phyloP scores from a whole-genome alignment of 2,329 filamentous ascomycete genomes.

The Emmonsia crescens region DNA sequence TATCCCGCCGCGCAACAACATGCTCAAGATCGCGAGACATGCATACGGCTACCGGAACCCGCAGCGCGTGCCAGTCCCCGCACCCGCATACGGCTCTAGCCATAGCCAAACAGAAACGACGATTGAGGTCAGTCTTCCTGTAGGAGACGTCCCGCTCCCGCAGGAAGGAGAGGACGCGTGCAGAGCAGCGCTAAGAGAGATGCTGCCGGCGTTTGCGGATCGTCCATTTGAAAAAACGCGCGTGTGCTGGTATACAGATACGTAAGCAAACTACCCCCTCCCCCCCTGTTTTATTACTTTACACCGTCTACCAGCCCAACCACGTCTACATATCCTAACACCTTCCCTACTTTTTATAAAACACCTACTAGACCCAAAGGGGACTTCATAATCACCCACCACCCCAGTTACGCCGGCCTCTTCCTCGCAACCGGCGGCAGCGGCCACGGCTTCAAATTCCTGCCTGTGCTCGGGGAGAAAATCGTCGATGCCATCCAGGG shows the following conservation, averaged over 20 bases:
- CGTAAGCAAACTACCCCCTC: conserved; percentile 25
- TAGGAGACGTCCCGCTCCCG: conserved; percentile 28
- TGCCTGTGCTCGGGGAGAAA: conserved; percentile 44
- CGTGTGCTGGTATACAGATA: conserved; percentile 69
- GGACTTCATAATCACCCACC: conserved; percentile 61
- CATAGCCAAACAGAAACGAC: neutral
- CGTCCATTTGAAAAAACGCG: conserved; percentile 52
- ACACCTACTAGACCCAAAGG: conserved; percentile 40
- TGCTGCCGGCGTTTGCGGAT: conserved; percentile 50
- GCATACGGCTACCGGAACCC: conserved; percentile 53
- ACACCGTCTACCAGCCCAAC: neutral
- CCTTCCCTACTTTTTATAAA: too few species aligned
- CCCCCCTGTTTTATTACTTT: too few species aligned
- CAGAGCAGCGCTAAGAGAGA: conserved; percentile 48
- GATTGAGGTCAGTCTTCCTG: conserved; percentile 29
- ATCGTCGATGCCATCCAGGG: conserved; percentile 39
- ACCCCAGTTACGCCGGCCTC: conserved; percentile 45
- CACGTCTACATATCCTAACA: too few species aligned
- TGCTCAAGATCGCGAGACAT: conserved; percentile 63
- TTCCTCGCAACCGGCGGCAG: conserved; percentile 44
- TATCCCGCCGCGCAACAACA: conserved; percentile 42
- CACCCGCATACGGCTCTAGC: conserved; percentile 3
- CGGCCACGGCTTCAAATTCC: conserved; percentile 45
- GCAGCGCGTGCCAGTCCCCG: conserved; percentile 21
- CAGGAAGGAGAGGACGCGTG: conserved; percentile 52